Evolutionary conservation across 768 basidiomycete species (phyloP).

Genomic region (Porpolomopsis calyptriformis): DNA sequence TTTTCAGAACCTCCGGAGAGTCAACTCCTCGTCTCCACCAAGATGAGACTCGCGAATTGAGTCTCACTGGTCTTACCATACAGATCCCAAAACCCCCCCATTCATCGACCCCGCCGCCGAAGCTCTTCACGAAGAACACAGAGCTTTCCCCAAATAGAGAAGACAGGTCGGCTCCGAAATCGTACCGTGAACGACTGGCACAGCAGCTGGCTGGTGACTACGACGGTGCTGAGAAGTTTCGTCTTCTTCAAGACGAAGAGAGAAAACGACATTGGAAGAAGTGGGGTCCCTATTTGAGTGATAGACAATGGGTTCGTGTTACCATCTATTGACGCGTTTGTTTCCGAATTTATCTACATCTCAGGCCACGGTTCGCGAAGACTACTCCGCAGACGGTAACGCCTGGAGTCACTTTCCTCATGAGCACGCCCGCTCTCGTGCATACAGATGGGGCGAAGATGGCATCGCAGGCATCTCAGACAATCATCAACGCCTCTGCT

Average conservation of each 20-base stretch:
- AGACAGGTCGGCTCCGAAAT: slow-evolving; percentile 14
- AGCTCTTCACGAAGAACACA: slow-evolving; percentile 26
- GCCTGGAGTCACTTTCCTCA: slow-evolving; percentile 95
- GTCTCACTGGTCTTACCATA: slow-evolving; percentile 41
- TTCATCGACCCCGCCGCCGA: slow-evolving; percentile 36
- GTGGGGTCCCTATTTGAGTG: slow-evolving; percentile 97
- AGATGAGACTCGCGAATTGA: slow-evolving; percentile 12
- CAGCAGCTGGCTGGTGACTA: slow-evolving; percentile 60
- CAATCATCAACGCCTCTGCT: slow-evolving; percentile 90
- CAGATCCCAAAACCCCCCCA: slow-evolving; percentile 51
- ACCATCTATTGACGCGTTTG: slow-evolving; percentile 1
- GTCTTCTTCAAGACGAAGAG: slow-evolving; percentile 73
- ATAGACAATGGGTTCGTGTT: slow-evolving; percentile 86
- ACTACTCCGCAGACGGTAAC: slow-evolving; percentile 94
- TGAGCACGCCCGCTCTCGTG: slow-evolving; percentile 83
- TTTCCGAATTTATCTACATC: slow-evolving; percentile 3
- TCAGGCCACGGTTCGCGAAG: slow-evolving; percentile 95
- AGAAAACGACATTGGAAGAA: slow-evolving; percentile 92
- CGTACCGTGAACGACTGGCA: slow-evolving; percentile 57
- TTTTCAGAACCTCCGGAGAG: slow-evolving; percentile 41
- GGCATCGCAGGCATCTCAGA: slow-evolving; percentile 96
- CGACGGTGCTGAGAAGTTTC: slow-evolving; percentile 70
- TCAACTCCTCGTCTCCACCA: slow-evolving; percentile 14
- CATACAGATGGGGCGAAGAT: slow-evolving; percentile 98
- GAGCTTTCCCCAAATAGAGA: slow-evolving; percentile 25